These are phyloP conservation scores for Malassezia slooffiae DNA, from an alignment of 1,284 basidiomycete species.

Conservation along the genomic window DNA sequence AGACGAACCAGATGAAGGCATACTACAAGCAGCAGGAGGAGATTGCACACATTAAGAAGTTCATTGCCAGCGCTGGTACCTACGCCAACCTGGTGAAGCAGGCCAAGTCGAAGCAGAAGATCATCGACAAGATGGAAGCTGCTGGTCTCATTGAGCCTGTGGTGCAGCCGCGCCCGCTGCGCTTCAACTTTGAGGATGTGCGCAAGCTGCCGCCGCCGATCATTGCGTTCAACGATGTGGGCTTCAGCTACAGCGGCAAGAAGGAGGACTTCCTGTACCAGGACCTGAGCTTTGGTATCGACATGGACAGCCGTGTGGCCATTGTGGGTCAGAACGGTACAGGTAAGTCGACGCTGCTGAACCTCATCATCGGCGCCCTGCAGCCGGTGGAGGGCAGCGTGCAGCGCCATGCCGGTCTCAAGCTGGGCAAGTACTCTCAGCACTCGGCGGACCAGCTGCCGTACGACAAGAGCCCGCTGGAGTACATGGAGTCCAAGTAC, in stretches of 20 bases:
- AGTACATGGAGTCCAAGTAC: conserved; percentile 77
- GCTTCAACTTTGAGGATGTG: conserved; percentile 94
- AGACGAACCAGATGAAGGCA: conserved; percentile 98
- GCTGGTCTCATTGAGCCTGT: conserved; percentile 89
- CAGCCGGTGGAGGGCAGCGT: conserved; percentile 74
- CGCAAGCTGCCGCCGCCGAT: conserved; percentile 89
- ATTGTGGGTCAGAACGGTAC: conserved; percentile 98
- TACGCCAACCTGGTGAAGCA: conserved; percentile 97
- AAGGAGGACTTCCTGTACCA: conserved; percentile 78
- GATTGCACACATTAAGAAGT: conserved; percentile 90
- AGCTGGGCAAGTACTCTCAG: conserved; percentile 85
- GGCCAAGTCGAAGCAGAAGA: conserved; percentile 97
- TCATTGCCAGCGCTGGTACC: conserved; percentile 95
- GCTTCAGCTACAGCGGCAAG: conserved; percentile 86
- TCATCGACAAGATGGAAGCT: conserved; percentile 99
- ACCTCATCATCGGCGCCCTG: conserved; percentile 78
- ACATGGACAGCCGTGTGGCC: conserved; percentile 85
- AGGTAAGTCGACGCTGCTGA: conserved; percentile 91
- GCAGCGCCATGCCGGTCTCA: conserved; percentile 75
- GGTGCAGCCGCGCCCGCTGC: conserved; percentile 60
- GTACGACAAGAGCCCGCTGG: conserved; percentile 81
- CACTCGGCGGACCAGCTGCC: conserved; percentile 97
- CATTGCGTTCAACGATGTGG: conserved; percentile 86
- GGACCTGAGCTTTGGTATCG: conserved; percentile 70
- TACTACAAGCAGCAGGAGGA: conserved; percentile 97